These are phyloP conservation scores for Axilococcus clingmanii DNA, from an alignment of 139 green algal species.

Conservation along the genomic window DNA sequence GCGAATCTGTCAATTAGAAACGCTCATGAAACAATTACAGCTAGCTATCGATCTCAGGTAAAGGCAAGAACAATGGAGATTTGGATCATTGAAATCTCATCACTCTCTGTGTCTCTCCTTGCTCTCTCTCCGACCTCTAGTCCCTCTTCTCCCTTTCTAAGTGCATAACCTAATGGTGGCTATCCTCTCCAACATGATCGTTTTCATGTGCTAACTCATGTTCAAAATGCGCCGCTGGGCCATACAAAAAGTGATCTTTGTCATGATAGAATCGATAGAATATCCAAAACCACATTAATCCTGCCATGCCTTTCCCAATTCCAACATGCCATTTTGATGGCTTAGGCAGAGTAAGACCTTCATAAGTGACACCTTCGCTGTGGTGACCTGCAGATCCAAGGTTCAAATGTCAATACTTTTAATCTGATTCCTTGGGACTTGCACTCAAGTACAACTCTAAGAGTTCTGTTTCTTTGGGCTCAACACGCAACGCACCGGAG, in stretches of 20 bases:
- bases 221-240: constrained; percentile 41
- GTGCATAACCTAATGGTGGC: not conserved
- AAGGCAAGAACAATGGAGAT: too few species aligned
- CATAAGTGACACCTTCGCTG: constrained; percentile 40
- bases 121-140: too few species aligned
- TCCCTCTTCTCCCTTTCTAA: not conserved
- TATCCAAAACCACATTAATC: constrained; percentile 73
- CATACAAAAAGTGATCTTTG: constrained; percentile 35
- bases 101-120: too few species aligned
- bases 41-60: too few species aligned
- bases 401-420: too few species aligned
- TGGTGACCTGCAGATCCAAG: constrained; percentile 16
- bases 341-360: constrained; percentile 52
- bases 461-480: too few species aligned
- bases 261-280: constrained; percentile 63
- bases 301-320: constrained; percentile 37
- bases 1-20: too few species aligned
- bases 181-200: constrained; percentile 1
- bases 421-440: too few species aligned
- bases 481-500: too few species aligned
- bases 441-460: too few species aligned
- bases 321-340: constrained; percentile 36
- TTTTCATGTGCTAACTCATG: constrained; percentile 35
- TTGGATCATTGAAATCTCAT: too few species aligned
- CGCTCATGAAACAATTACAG: too few species aligned